Conservation (phyloP, 2,329 filamentous ascomycete species). For the Fusarium duplospermum region DNA sequence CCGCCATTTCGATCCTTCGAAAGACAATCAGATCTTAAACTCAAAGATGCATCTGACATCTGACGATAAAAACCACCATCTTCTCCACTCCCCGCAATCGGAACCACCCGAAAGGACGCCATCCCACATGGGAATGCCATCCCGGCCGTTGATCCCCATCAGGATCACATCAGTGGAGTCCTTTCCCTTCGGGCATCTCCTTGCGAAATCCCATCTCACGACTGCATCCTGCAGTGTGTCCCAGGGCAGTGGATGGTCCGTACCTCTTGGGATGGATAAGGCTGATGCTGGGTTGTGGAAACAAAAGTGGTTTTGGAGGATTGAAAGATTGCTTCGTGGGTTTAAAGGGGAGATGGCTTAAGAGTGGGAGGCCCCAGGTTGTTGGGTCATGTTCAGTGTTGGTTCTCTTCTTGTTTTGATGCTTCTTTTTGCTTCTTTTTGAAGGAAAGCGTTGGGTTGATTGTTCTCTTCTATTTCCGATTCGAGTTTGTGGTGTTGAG, state of each 20-base stretch:
- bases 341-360: not conserved
- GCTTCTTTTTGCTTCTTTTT: not conserved
- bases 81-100: not conserved
- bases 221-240: slow-evolving; percentile 3
- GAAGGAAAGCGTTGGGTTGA: not conserved
- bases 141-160: not conserved
- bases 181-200: not conserved
- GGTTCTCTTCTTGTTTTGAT: not conserved
- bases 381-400: not conserved
- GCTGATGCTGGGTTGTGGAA: not conserved
- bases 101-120: not conserved
- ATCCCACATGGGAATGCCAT: not conserved
- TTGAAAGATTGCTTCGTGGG: not conserved
- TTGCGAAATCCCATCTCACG: not conserved
- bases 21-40: not conserved
- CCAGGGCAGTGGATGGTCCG: slow-evolving; percentile 20
- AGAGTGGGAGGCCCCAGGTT: not conserved
- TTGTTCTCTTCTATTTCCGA: not conserved
- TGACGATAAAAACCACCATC: not conserved
- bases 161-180: not conserved
- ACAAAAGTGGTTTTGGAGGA: not conserved
- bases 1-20: not conserved
- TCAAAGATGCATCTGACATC: not conserved
- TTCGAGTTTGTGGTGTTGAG: not conserved
- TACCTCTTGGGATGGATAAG: not conserved